Percentiles rank a stretch among this genome's conserved stretches.
Evolutionary conservation across 257 asterid species (phyloP).

Genomic region (Rubia yunnanensis): DNA sequence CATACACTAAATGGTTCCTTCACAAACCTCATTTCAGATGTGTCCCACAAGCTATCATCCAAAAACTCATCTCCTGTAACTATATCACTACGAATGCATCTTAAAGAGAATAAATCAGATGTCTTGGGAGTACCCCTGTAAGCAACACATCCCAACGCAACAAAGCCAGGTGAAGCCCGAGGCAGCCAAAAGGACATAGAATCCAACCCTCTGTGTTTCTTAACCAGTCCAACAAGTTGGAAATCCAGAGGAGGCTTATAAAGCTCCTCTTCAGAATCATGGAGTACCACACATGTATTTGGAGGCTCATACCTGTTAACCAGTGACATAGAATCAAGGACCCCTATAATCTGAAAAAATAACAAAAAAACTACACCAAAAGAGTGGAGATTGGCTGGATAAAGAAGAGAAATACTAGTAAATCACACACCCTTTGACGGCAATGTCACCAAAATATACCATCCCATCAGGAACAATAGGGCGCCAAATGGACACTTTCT

Average conservation of each 20-base stretch:
- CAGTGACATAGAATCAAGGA: constrained; percentile 11
- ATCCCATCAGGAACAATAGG: constrained; percentile 81
- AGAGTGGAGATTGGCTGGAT: neutral
- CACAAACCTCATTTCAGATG: constrained; percentile 54
- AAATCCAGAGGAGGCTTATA: constrained; percentile 70
- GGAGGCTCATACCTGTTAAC: constrained; percentile 81
- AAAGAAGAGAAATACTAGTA: constrained; percentile 1
- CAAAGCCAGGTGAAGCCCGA: constrained; percentile 96
- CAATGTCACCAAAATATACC: constrained; percentile 90
- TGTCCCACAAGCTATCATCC: constrained; percentile 89
- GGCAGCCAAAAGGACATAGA: constrained; percentile 86
- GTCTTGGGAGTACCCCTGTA: constrained; percentile 68
- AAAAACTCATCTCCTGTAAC: constrained; percentile 64
- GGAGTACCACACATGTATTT: constrained; percentile 67
- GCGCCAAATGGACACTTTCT: constrained; percentile 89
- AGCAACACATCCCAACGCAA: constrained; percentile 79
- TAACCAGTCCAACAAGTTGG: constrained; percentile 64
- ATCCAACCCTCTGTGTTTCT: constrained; percentile 61
- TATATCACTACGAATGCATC: constrained; percentile 89
- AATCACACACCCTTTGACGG: constrained; percentile 64
- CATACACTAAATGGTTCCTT: constrained; percentile 77
- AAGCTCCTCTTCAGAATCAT: constrained; percentile 63
- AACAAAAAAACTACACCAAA: neutral
- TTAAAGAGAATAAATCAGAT: constrained; percentile 66
- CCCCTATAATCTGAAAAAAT: neutral